Evolutionary conservation across 768 basidiomycete genomes (phyloP).

Genomic region (Serendipita indica): DNA sequence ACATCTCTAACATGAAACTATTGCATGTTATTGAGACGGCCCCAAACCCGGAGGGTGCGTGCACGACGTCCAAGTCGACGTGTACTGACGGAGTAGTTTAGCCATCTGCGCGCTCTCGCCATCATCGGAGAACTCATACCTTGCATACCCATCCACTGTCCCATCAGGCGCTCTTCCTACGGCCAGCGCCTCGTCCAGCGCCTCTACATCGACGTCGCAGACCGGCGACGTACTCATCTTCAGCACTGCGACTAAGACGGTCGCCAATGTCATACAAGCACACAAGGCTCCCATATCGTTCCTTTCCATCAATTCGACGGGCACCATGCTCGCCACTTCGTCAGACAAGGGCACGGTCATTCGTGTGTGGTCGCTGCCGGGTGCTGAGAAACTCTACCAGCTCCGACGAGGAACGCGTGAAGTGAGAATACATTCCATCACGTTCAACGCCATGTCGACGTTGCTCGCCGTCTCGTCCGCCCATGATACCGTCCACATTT

Average conservation of each 20-base stretch:
- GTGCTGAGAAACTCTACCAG: conserved; percentile 88
- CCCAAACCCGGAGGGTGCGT: conserved; percentile 78
- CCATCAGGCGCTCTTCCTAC: conserved; percentile 54
- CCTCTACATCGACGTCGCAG: conserved; percentile 27
- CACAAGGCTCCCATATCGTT: conserved; percentile 89
- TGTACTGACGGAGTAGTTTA: conserved; percentile 22
- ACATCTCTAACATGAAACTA: conserved; percentile 96
- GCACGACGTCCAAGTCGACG: neutral
- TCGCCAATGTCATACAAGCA: conserved; percentile 91
- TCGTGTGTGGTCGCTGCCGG: conserved; percentile 81
- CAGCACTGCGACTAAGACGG: conserved; percentile 79
- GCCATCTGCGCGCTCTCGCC: conserved; percentile 93
- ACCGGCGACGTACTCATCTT: conserved; percentile 88
- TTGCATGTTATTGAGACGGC: conserved; percentile 95
- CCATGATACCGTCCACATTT: conserved; percentile 93
- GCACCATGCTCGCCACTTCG: conserved; percentile 83
- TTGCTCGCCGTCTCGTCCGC: conserved; percentile 84
- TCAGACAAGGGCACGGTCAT: conserved; percentile 96
- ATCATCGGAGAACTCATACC: conserved; percentile 80
- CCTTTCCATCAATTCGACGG: conserved; percentile 70
- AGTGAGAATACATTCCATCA: conserved; percentile 68
- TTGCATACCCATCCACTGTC: conserved; percentile 91
- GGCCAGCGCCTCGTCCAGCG: conserved; percentile 27
- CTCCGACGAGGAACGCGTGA: conserved; percentile 84
- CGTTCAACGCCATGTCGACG: conserved; percentile 70